Percentiles rank a stretch among this genome's conserved stretches.
phyloP scores from a whole-genome alignment of 805 yeast genomes.

The Candida ipomoeae region DNA sequence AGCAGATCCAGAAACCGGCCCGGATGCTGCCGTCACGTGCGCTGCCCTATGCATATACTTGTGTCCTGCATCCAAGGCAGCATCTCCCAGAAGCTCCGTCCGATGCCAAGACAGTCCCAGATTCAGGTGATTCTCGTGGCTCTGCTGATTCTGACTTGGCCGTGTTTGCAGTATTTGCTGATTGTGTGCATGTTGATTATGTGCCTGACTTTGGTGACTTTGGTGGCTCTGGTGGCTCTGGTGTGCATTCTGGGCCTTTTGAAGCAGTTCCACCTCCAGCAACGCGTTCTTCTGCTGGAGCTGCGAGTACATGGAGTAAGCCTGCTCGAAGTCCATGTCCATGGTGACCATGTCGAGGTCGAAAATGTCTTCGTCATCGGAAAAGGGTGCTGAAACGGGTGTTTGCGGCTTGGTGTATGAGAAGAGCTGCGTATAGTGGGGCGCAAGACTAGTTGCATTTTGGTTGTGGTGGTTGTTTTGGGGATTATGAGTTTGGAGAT shows the following conservation, averaged over 20 bases:
- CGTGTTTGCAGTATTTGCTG: no score
- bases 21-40: background rate
- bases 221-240: background rate
- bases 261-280: constrained; percentile 34
- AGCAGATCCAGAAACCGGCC: background rate
- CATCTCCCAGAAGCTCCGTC: no score
- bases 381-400: constrained; percentile 6
- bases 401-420: background rate
- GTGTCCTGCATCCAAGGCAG: no score
- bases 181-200: no score
- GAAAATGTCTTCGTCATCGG: constrained; percentile 20
- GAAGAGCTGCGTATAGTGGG: constrained; percentile 4
- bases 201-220: no score
- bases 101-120: no score
- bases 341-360: constrained; percentile 30
- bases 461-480: no score
- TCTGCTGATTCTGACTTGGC: no score
- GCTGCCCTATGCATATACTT: no score
- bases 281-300: constrained; percentile 37
- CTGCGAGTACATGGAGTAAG: constrained; percentile 36
- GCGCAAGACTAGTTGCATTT: background rate
- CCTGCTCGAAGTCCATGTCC: constrained; percentile 46
- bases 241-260: constrained; percentile 31
- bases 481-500: no score
- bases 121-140: no score